Evolutionary conservation across 768 basidiomycete species (phyloP), one percentile per base, ranked within the genome.

Genomic region (Amanita rubescens): DNA sequence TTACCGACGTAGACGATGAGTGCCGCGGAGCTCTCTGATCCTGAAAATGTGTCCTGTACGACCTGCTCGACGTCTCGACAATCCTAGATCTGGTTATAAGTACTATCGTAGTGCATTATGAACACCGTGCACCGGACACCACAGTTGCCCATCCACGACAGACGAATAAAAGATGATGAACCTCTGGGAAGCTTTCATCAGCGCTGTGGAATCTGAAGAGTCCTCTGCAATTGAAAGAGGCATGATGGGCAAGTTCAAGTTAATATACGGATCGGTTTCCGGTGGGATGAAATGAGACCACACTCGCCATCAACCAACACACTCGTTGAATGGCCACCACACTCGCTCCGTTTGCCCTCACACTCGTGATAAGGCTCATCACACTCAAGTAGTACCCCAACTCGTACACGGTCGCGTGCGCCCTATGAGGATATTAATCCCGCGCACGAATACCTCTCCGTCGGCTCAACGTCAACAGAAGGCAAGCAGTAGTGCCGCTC

Each of bases 111-210:
- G 24, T n/a, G n/a, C 39, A 57, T 54, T 32, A 5, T 17, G 2
- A 9, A 25, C 22, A 33, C 55, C 24, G 53, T 51, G n/a, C 59
- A 89, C 87, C 22, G 84, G 78, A 62, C 87, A 90, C 87, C 88
- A 90, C 62, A 82, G 66, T 51, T 69, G 64, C 24, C 81, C 85
- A 54, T 79, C 72, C 1, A 80, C 75, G 47, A 82, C 70, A 17
- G 84, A 87, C 9, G 87, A 77, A 57, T 83, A 88, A 64, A 90
- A 87, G n/a, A 90, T 69, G 24, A 88, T 51, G 55, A 75, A 87
- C 14, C 70, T 62, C 38, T 81, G 79, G n/a, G 73, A 67, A 9
- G 69, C 72, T 27, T 68, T 62, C 52, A 65, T 58, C 19, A 81
- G 67, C 2, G 71, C 67, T 24, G 55, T 50, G 25, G 68, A 67